These are phyloP conservation scores for Colletotrichum eleusines DNA, from an alignment of 2,329 filamentous ascomycete genomes.

Conservation along the genomic window DNA sequence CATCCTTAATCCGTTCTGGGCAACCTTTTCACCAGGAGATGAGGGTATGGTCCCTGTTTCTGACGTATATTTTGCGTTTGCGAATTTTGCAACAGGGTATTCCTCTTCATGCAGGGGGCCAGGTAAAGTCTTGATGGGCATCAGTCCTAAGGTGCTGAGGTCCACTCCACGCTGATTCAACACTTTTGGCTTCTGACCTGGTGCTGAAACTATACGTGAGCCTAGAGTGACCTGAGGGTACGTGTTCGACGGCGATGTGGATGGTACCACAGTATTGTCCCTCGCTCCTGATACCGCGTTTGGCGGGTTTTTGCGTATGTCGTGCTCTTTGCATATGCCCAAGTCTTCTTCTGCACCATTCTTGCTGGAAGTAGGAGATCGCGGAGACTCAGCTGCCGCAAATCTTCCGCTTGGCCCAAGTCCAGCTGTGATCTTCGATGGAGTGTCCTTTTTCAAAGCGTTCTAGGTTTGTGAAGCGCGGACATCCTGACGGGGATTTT, in stretches of 20 bases:
- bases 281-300: neutral
- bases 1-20: neutral
- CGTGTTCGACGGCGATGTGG: neutral
- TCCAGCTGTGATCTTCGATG: neutral
- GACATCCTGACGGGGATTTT: conserved; percentile 12
- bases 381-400: neutral
- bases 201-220: neutral
- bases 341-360: neutral
- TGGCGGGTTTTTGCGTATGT: neutral
- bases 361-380: neutral
- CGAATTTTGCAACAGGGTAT: conserved; percentile 1
- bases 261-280: neutral
- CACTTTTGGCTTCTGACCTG: conserved; percentile 19
- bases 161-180: conserved; percentile 29
- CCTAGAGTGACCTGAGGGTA: neutral
- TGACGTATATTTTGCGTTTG: conserved; percentile 8
- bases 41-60: neutral
- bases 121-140: conserved; percentile 24
- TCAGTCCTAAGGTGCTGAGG: conserved; percentile 14
- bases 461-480: conserved; percentile 25
- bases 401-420: neutral
- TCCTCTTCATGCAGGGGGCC: conserved; percentile 23
- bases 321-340: neutral
- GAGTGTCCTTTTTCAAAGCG: conserved; percentile 12
- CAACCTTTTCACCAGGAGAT: neutral